phyloP scores from a whole-genome alignment of 768 basidiomycete species.

The Clitopilus passeckerianus region DNA sequence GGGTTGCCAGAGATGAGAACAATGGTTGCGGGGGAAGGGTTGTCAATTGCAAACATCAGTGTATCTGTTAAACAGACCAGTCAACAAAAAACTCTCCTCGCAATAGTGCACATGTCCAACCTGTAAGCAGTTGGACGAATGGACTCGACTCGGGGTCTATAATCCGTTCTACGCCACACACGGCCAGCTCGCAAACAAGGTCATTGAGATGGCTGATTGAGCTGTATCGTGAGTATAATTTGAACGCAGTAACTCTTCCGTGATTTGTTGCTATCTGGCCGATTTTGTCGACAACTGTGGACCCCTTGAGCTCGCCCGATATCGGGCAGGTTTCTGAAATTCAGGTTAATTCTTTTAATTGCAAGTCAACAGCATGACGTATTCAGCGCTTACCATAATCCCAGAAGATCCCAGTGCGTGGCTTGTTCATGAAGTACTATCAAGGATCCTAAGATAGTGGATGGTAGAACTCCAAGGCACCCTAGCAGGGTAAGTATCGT shows the following conservation, averaged over 20 bases:
- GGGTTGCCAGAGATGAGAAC: conserved; percentile 8
- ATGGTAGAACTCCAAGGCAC: too few species aligned
- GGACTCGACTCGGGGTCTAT: background rate
- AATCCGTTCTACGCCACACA: background rate
- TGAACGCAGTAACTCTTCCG: conserved; percentile 25
- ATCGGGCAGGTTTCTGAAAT: conserved; percentile 25
- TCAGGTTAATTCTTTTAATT: background rate
- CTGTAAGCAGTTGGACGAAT: conserved; percentile 1
- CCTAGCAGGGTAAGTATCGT: too few species aligned
- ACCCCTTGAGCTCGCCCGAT: conserved; percentile 19
- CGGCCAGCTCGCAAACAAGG: conserved; percentile 1
- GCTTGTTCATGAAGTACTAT: background rate
- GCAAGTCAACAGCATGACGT: background rate
- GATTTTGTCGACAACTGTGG: conserved; percentile 21
- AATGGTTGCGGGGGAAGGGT: conserved; percentile 6
- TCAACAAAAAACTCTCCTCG: too few species aligned
- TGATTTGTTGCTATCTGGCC: conserved; percentile 17
- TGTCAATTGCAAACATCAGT: conserved; percentile 6
- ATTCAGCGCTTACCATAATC: conserved; percentile 19
- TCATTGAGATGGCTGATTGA: background rate
- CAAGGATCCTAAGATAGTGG: background rate
- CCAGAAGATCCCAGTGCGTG: conserved; percentile 15
- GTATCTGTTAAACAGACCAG: conserved; percentile 2
- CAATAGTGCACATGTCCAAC: background rate
- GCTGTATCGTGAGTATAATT: conserved; percentile 18